These are phyloP conservation scores for Blepharisma stoltei DNA, from an alignment of 73 alveolate genomes.

Conservation along the genomic window DNA sequence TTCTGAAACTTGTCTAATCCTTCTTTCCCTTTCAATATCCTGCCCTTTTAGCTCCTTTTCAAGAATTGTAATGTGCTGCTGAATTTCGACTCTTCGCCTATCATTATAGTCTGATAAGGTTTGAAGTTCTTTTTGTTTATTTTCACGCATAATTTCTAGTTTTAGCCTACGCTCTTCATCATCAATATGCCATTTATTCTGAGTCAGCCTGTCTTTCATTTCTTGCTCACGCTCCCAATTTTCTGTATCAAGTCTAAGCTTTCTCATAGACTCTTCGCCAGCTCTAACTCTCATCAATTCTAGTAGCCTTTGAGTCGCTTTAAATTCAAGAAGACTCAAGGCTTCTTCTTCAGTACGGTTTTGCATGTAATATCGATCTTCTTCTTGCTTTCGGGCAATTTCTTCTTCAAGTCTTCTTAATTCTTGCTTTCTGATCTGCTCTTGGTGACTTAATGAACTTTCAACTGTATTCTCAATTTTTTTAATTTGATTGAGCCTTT, in stretches of 20 bases:
- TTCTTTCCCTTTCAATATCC: constrained; percentile 49
- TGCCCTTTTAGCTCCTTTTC: constrained; percentile 39
- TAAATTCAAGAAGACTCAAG: constrained; percentile 41
- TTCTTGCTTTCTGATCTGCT: constrained; percentile 37
- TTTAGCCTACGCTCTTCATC: constrained; percentile 48
- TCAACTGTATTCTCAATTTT: constrained; percentile 42
- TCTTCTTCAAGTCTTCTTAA: constrained; percentile 39
- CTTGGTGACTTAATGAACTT: constrained; percentile 38
- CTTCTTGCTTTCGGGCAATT: constrained; percentile 24
- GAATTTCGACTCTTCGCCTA: constrained; percentile 37
- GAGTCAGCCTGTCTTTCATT: constrained; percentile 36
- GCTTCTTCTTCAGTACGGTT: constrained; percentile 49
- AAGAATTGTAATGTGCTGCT: constrained; percentile 37
- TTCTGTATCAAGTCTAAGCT: constrained; percentile 37
- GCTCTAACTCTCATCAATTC: constrained; percentile 51
- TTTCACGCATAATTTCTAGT: constrained; percentile 36
- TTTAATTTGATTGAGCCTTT: constrained; percentile 44
- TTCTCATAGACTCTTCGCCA: constrained; percentile 45
- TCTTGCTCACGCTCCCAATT: constrained; percentile 50
- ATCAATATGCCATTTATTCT: constrained; percentile 56
- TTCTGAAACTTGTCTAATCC: constrained; percentile 47
- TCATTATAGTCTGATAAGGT: constrained; percentile 29
- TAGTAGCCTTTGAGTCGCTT: constrained; percentile 47
- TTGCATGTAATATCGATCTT: constrained; percentile 36
- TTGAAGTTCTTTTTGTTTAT: constrained; percentile 29